phyloP scores from a whole-genome alignment of 306 rosid genomes.

The Aeschynomene evenia region DNA sequence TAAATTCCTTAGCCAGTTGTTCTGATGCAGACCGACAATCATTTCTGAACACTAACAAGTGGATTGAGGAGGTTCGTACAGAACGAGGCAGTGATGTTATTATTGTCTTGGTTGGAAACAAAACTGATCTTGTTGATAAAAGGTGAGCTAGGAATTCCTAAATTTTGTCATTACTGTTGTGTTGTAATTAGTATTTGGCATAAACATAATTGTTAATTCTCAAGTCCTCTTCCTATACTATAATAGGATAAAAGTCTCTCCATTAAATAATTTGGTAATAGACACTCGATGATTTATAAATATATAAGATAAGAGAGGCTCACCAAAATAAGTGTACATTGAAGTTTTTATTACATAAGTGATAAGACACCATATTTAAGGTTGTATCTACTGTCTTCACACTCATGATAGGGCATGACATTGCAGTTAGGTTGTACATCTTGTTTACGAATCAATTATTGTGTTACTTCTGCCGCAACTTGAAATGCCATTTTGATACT shows the following conservation, averaged over 20 bases:
- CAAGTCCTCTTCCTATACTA: neutral
- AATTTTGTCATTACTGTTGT: neutral
- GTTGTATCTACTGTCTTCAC: too few relatives aligned
- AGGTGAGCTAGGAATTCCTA: slow-evolving; percentile 45
- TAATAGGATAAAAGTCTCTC: neutral
- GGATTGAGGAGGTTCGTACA: slow-evolving; percentile 88
- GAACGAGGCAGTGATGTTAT: slow-evolving; percentile 87
- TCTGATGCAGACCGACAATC: slow-evolving; percentile 66
- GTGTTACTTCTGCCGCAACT: neutral
- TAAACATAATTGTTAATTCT: neutral
- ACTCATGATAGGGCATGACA: neutral
- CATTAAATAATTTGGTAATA: neutral
- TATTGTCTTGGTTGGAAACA: slow-evolving; percentile 84
- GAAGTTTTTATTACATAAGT: neutral
- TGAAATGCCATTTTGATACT: slow-evolving; percentile 12
- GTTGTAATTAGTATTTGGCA: neutral
- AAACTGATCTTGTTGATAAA: slow-evolving; percentile 84
- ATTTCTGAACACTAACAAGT: slow-evolving; percentile 66
- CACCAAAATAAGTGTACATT: neutral
- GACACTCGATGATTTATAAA: too few relatives aligned
- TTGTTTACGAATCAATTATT: neutral
- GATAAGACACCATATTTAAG: neutral
- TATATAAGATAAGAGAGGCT: neutral
- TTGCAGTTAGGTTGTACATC: neutral
- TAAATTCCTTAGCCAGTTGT: slow-evolving; percentile 26